Evolutionary conservation across 148 eudicot genomes (phyloP), one percentile per base, ranked within the genome.

Genomic region (Camellia granthamiana): DNA sequence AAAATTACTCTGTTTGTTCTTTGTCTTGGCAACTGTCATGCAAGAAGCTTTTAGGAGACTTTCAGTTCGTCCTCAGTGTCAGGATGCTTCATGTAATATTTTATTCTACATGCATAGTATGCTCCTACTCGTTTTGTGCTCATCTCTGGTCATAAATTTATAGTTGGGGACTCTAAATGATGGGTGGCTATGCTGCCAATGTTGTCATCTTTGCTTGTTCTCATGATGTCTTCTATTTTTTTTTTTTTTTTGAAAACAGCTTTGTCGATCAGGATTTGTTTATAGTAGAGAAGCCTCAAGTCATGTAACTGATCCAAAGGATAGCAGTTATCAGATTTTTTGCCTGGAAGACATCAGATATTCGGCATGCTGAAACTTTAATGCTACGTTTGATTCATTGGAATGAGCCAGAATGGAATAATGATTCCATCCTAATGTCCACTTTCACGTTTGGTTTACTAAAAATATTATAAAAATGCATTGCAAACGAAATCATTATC

Each of bases 281-380:
- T 30, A 42, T 0, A 11, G 3, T 44, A 63, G 15, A 62, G 69
- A 49, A 77, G 58, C 70, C 69, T 49, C 60, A 15, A 7, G 56
- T 76, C 43, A 42, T 12, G 12, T 47, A 38, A 54, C 42, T 66
- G 62, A 65, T 21, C 51, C 65, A 38, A 21, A 13, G 23, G 68
- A n/a, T 51, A 2, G 30, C 44, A 52, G 16, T 77, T 5, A 3
- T 19, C 16, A 30, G 80, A 43, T 51, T 49, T 73, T 13, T 47
- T 3, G 18, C 60, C 30, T 38, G 51, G 73, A 52, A 49, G 42
- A 19, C 1, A 30, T 49, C 71, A 21, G 62, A 66, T 77, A 59
- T 38, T 62, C 18, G 59, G 73, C 79, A 51, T 66, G 72, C 66
- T 67, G 61, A 52, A 77, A 51, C 80, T 66, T 51, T 16, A 30